Base-by-base conservation (phyloP, 257 asterid genomes). In the Thymus mandschuricus region DNA sequence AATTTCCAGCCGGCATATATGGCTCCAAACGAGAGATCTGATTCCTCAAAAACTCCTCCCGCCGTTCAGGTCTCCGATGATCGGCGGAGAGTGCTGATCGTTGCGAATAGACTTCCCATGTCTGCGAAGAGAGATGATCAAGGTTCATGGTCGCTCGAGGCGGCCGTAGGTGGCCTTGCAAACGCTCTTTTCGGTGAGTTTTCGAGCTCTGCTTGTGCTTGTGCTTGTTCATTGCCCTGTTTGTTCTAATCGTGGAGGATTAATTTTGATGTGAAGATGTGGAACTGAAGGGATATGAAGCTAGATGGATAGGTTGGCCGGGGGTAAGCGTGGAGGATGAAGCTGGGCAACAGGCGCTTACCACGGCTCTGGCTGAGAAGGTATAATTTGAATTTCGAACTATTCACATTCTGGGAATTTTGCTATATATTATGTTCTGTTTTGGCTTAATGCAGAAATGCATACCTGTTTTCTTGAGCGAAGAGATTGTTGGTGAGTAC, bases 301-400 rank as follows among this genome's bases (percentile, higher is more conserved):
- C 96, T 9, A 86, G 88, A 74, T 89, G 97, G 95, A 92, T 92
- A 60, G 98, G 98, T 68, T 92, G 98, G 98, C 95, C 98, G 15
- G 98, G 98, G 55, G 95, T 92, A 27, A 89, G 87, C 76, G 97
- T 92, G 79, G 91, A 97, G 7, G 98, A 92, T 66, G 94, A 88
- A 83, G 86, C 83, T 27, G 98, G 96, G 59, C 87, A 88, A 75
- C 79, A 68, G 83, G 88, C 98, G 66, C 96, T 92, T 74, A 85
- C 96, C 44, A 79, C 68, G 79, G 92, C 96, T 61, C 83, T 92
- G 29, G 96, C 92, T 69, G 96, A 92, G 80, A 92, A 89, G 98
- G 98, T 88, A 66, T 57, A 48, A 29, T n/a, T n/a, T n/a, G n/a
- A n/a, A n/a, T n/a, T n/a, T n/a, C n/a, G n/a, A n/a, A n/a, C n/a